phyloP scores from a whole-genome alignment of 768 basidiomycete genomes.

The Amanita fuliginea region DNA sequence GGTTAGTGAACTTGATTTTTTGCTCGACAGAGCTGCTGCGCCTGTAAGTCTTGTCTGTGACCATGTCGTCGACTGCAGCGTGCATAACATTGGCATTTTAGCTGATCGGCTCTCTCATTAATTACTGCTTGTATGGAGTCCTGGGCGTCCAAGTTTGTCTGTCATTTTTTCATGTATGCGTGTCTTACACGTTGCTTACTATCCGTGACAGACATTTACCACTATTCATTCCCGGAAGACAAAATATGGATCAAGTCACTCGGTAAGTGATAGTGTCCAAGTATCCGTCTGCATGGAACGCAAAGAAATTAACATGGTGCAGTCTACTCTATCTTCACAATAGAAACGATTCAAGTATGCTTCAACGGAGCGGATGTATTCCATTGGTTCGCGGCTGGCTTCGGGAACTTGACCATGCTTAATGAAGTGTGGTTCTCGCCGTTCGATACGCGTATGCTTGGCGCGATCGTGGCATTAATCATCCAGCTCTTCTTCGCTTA shows the following conservation, averaged over 20 bases:
- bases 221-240: not conserved
- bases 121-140: conserved; percentile 6
- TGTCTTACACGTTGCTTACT: not conserved
- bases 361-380: conserved; percentile 8
- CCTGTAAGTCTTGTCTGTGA: not conserved
- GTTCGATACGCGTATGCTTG: conserved; percentile 10
- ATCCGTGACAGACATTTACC: not conserved
- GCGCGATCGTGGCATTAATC: conserved; percentile 7
- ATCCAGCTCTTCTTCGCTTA: conserved; percentile 11
- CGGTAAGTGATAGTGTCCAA: not conserved
- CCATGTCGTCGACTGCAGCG: not conserved
- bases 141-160: conserved; percentile 5
- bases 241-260: not conserved
- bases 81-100: not conserved
- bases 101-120: conserved; percentile 6
- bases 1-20: not conserved
- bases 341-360: conserved; percentile 7
- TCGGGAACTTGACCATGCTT: conserved; percentile 7
- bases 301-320: not conserved
- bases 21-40: not conserved
- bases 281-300: not conserved
- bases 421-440: not conserved
- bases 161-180: not conserved
- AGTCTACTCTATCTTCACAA: conserved; percentile 7
- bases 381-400: conserved; percentile 9